Conservation (phyloP, 305 asterid species). For the Fraxinus ornus region DNA sequence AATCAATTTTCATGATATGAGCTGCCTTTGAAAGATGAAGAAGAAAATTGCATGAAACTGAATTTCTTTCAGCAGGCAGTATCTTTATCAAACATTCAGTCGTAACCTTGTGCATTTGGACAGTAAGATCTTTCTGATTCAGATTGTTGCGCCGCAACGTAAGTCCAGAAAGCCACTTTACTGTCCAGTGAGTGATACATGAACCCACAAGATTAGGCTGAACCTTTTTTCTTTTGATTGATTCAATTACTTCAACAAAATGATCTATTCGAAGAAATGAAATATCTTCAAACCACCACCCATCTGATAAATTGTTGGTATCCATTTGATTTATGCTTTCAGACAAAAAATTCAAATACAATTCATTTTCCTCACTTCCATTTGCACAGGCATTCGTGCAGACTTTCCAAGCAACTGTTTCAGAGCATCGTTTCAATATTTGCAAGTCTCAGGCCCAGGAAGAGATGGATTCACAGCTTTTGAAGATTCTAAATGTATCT, state of each 20-base stretch:
- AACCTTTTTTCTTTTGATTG: slow-evolving; percentile 27
- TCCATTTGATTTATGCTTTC: slow-evolving; percentile 11
- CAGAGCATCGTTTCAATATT: slow-evolving; percentile 20
- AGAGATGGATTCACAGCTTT: slow-evolving; percentile 35
- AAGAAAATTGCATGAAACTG: slow-evolving; percentile 36
- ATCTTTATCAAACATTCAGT: slow-evolving; percentile 30
- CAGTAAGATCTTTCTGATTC: slow-evolving; percentile 15
- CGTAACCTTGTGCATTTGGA: slow-evolving; percentile 26
- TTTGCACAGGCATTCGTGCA: not conserved
- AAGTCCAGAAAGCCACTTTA: slow-evolving; percentile 33
- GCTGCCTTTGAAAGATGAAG: slow-evolving; percentile 34
- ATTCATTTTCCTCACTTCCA: slow-evolving; percentile 9
- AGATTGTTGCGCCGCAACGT: not conserved
- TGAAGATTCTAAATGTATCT: slow-evolving; percentile 30
- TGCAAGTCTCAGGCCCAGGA: slow-evolving; percentile 28
- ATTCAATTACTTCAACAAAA: slow-evolving; percentile 28
- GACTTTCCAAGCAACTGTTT: slow-evolving; percentile 31
- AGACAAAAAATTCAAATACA: not conserved
- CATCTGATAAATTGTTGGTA: slow-evolving; percentile 4
- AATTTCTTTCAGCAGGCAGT: slow-evolving; percentile 27
- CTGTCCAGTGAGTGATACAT: slow-evolving; percentile 37
- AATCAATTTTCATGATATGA: slow-evolving; percentile 18
- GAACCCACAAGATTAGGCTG: slow-evolving; percentile 31
- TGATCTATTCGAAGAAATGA: slow-evolving; percentile 36
- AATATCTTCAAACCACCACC: slow-evolving; percentile 35